Evolutionary conservation across 495 filamentous ascomycete genomes (phyloP), one percentile per base, ranked within the genome.

Genomic region (Pseudoneurospora amorphoporcata): DNA sequence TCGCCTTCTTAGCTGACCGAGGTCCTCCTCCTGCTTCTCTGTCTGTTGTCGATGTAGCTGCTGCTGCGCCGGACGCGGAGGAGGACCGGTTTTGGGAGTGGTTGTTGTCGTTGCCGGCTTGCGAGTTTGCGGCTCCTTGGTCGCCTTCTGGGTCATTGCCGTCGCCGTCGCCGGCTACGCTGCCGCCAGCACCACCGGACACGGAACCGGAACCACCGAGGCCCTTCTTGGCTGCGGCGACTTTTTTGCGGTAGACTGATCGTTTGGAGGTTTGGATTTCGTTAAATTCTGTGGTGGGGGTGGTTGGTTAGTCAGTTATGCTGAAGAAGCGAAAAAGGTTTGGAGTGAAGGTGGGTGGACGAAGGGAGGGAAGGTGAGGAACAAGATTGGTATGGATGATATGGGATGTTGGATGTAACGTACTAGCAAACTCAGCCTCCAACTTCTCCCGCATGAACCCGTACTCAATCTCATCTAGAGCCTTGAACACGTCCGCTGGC

Each of bases 381-480:
- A 40, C 10, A 12, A 14, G 39, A 9, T 53, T 23, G 69, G 1
- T 16, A 39, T 37, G 35, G 35, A 37, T 37, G 35, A 37, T 37
- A 37, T 37, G 35, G 35, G 35, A 37, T 37, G 35, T 3, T 37
- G 35, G 3, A 5, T 3, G 35, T 37, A 37, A 81, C 85, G 39
- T 75, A 89, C 87, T 88, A n/a, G 83, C 80, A 73, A 90, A 86
- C 79, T 91, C 89, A 7, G 87, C 88, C 76, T 90, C 87, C 6
- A 90, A 77, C 8, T 88, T 82, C 29, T 87, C 84, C 3, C 89
- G 85, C 81, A 98, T 94, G 43, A 87, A 87, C 29, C 90, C 91
- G 76, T 94, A 94, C 82, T 98, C 95, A 69, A 93, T 86, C 47
- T 95, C 92, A 6, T 90, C 87, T 3, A 99, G 83, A 1, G 94